Evolutionary conservation across 2,329 filamentous ascomycete species (phyloP).

Genomic region (Aschersonia sp.): DNA sequence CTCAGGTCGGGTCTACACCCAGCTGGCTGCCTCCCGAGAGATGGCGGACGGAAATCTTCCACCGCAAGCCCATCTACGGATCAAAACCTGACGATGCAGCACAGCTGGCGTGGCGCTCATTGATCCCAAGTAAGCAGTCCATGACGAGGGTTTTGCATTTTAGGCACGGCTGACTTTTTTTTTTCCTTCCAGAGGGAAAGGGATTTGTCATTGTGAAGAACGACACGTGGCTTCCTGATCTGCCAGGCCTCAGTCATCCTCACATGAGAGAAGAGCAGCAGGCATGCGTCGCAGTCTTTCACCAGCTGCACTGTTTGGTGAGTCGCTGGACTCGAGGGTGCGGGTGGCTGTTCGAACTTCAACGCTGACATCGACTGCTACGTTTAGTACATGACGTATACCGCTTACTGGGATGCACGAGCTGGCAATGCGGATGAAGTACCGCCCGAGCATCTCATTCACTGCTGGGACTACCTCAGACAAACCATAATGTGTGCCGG

Average conservation of each 20-base stretch:
- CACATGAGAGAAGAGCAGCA: slow-evolving; percentile 1
- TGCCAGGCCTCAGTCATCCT: slow-evolving; percentile 2
- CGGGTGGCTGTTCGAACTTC: background rate
- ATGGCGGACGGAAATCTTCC: slow-evolving; percentile 5
- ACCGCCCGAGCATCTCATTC: slow-evolving; percentile 23
- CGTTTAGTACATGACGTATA: slow-evolving; percentile 4
- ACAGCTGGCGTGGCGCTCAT: slow-evolving; percentile 2
- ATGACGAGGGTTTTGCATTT: no score
- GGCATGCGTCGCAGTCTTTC: slow-evolving; percentile 3
- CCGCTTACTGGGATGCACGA: slow-evolving; percentile 4
- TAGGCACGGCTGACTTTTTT: no score
- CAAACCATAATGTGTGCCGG: slow-evolving; percentile 30
- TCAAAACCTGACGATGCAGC: slow-evolving; percentile 1
- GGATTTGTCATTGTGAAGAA: slow-evolving; percentile 5
- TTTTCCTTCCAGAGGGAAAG: slow-evolving; percentile 1
- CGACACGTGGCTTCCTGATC: background rate
- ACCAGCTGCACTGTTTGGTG: slow-evolving; percentile 1
- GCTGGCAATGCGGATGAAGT: slow-evolving; percentile 6
- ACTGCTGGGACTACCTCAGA: slow-evolving; percentile 33
- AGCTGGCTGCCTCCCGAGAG: slow-evolving; percentile 4
- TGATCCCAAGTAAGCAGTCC: slow-evolving; percentile 4
- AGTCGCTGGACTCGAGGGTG: background rate
- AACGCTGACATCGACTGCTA: background rate
- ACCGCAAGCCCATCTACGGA: slow-evolving; percentile 1
- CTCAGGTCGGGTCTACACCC: background rate